Evolutionary conservation across 148 eudicot species (phyloP), one percentile per base, ranked within the genome.

Genomic region (Silene uniflora): DNA sequence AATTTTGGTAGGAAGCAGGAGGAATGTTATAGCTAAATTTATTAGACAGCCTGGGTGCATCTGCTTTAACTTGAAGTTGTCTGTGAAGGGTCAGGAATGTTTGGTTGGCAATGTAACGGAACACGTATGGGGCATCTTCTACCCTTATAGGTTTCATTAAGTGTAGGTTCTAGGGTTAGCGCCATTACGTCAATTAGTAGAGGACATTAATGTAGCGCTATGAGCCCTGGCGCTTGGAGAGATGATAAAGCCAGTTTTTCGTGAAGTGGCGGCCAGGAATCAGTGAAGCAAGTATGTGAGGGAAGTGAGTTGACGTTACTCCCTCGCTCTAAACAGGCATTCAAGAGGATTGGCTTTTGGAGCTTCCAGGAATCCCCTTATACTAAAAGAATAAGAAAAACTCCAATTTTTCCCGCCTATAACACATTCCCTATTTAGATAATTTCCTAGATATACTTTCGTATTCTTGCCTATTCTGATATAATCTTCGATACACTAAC

Each of bases 61-160:
- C 58, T 69, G 56, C 49, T 69, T 27, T 32, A 69, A 69, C 58
- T 21, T 23, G 59, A 46, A 69, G 59, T 47, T 69, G 32, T 21
- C 19, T 25, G 69, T 67, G 70, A 35, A 10, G 21, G 42, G 14
- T 46, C 22, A n/a, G 39, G 22, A 10, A 10, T 69, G 19, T 9
- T 69, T 56, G 22, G 72, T 21, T 12, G 16, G 69, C 47, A 66
- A 66, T 66, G 46, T 66, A 16, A 18, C 25, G 67, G 67, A 63
- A 63, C 67, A 25, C 0, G 7, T 19, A 4, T 7, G 24, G 23
- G n/a, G 1, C 44, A 39, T 6, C 44, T 39, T 39, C 44, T 39
- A 39, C 44, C 44, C 44, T 7, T 39, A 6, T 39, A 39, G 8
- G 44, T 39, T 39, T 39, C 44, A 39, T 6, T 39, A 39, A 6